These are phyloP conservation scores for Solanum rostratum DNA, from an alignment of 257 asterid species.

Conservation along the genomic window DNA sequence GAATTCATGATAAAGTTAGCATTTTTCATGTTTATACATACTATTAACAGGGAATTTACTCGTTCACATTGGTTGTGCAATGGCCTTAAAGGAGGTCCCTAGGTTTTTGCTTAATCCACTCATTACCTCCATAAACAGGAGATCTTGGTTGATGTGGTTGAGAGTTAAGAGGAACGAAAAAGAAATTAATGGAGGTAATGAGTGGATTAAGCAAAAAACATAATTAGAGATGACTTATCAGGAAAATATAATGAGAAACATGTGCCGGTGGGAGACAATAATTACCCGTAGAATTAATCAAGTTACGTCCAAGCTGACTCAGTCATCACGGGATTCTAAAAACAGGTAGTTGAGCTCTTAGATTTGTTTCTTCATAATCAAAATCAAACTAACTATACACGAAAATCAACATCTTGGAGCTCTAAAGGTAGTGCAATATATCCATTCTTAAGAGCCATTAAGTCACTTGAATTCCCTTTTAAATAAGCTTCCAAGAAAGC, in stretches of 20 bases:
- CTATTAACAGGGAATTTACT: too few relatives aligned
- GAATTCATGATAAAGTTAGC: too few relatives aligned
- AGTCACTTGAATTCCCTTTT: slow-evolving; percentile 32
- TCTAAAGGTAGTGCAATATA: slow-evolving; percentile 35
- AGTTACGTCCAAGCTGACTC: too few relatives aligned
- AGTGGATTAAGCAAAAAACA: too few relatives aligned
- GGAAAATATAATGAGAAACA: background rate
- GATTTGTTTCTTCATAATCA: background rate
- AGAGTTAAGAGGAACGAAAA: too few relatives aligned
- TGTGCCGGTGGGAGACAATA: background rate
- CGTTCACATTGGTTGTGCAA: too few relatives aligned
- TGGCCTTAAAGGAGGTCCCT: background rate
- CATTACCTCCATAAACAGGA: background rate
- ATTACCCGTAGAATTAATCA: background rate
- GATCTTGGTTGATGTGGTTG: too few relatives aligned
- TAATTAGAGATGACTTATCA: background rate
- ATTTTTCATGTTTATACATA: too few relatives aligned
- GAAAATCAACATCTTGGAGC: slow-evolving; percentile 44
- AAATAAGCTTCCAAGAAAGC: slow-evolving; percentile 69
- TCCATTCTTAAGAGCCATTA: slow-evolving; percentile 43
- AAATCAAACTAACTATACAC: background rate
- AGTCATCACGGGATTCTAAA: background rate
- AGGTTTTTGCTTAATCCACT: background rate
- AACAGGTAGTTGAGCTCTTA: background rate
- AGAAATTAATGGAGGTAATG: too few relatives aligned